phyloP scores from a whole-genome alignment of 805 yeast species.

The Wickerhamiella occidentalis region DNA sequence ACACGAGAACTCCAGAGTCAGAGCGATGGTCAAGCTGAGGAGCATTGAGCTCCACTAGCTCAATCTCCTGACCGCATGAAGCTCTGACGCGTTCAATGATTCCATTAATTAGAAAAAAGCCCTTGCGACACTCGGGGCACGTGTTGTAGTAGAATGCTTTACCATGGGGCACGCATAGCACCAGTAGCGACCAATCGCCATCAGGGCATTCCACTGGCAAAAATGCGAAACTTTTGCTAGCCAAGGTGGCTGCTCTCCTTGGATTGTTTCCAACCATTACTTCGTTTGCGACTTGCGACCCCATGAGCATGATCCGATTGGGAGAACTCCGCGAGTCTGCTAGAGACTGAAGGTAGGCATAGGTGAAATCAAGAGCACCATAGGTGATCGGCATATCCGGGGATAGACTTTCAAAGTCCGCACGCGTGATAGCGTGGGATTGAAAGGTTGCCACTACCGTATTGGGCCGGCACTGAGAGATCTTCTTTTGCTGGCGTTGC shows the following conservation, averaged over 20 bases:
- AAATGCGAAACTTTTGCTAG: slow-evolving; percentile 36
- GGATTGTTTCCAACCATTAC: neutral
- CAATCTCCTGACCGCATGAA: neutral
- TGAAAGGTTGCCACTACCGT: slow-evolving; percentile 5
- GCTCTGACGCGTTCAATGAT: neutral
- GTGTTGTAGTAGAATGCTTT: slow-evolving; percentile 11
- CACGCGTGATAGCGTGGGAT: neutral
- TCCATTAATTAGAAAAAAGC: neutral
- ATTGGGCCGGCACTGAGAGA: neutral
- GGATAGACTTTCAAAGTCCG: slow-evolving; percentile 43
- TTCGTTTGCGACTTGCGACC: neutral
- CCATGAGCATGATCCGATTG: neutral
- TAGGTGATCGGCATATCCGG: slow-evolving; percentile 69
- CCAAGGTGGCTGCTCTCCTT: neutral
- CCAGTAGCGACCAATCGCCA: slow-evolving; percentile 24
- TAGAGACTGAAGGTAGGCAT: slow-evolving; percentile 39
- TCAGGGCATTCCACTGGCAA: slow-evolving; percentile 49
- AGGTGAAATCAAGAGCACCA: slow-evolving; percentile 51
- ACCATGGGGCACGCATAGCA: slow-evolving; percentile 1
- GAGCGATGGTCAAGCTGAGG: slow-evolving; percentile 40
- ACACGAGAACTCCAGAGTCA: slow-evolving; percentile 38
- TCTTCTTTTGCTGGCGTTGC: neutral
- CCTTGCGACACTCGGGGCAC: slow-evolving; percentile 3
- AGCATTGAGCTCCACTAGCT: slow-evolving; percentile 30
- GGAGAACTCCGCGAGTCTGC: slow-evolving; percentile 8